phyloP scores from a whole-genome alignment of 352 stramenopile genomes.

The Peronospora farinosa region DNA sequence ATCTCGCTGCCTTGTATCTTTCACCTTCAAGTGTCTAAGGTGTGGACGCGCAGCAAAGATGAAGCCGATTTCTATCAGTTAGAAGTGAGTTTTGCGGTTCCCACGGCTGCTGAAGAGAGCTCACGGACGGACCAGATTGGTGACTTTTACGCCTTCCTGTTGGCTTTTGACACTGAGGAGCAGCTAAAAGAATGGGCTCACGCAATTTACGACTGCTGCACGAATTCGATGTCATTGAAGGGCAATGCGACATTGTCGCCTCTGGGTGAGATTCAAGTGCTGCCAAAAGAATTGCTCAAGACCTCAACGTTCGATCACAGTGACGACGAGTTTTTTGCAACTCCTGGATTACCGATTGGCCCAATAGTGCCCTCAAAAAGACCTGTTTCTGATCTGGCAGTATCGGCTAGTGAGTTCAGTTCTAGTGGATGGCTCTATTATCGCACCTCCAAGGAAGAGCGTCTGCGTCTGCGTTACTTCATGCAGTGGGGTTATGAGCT shows the following conservation, averaged over 20 bases:
- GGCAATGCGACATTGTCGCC: constrained; percentile 48
- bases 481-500: constrained; percentile 85
- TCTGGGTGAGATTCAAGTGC: constrained; percentile 64
- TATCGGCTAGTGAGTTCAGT: constrained; percentile 44
- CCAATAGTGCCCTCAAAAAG: constrained; percentile 13
- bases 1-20: constrained; percentile 78
- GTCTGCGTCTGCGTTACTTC: constrained; percentile 78
- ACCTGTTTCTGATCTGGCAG: constrained; percentile 11
- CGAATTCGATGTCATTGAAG: constrained; percentile 85
- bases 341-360: constrained; percentile 21
- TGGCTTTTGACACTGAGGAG: constrained; percentile 73
- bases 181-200: constrained; percentile 68
- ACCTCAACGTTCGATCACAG: constrained; percentile 64
- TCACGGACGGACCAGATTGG: constrained; percentile 62
- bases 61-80: constrained; percentile 80
- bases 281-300: constrained; percentile 83
- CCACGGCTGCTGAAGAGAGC: constrained; percentile 48
- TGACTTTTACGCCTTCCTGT: constrained; percentile 69
- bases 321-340: constrained; percentile 35
- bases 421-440: constrained; percentile 83
- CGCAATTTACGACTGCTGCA: constrained; percentile 81
- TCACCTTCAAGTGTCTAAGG: constrained; percentile 74
- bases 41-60: constrained; percentile 57
- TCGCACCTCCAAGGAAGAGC: constrained; percentile 74
- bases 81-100: constrained; percentile 76